phyloP scores from a whole-genome alignment of 345 rosid genomes.

The Euphorbia peplus region DNA sequence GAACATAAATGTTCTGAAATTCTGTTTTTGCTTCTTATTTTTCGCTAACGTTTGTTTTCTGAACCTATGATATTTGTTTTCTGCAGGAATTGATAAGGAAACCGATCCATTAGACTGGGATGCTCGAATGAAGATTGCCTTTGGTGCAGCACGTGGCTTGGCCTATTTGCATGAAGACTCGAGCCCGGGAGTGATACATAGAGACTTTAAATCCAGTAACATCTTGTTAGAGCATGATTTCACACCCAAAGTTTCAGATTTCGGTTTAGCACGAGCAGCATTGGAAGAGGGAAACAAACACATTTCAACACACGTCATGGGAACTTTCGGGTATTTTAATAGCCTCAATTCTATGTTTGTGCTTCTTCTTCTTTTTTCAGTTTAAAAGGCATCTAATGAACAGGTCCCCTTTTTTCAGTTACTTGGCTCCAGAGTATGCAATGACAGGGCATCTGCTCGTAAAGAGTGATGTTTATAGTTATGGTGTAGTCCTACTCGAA shows the following conservation, averaged over 20 bases:
- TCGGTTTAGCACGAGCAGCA: slow-evolving; percentile 73
- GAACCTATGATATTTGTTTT: slow-evolving; percentile 9
- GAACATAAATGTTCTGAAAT: slow-evolving; percentile 2
- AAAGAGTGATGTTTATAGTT: slow-evolving; percentile 75
- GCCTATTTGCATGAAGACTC: slow-evolving; percentile 86
- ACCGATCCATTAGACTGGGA: slow-evolving; percentile 60
- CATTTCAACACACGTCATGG: slow-evolving; percentile 73
- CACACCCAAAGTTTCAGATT: slow-evolving; percentile 70
- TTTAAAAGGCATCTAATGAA: slow-evolving; percentile 3
- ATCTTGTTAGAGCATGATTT: slow-evolving; percentile 68
- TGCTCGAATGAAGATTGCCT: slow-evolving; percentile 68
- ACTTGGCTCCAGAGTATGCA: slow-evolving; percentile 75
- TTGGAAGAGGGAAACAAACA: slow-evolving; percentile 57
- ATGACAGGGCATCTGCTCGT: slow-evolving; percentile 76
- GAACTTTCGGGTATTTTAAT: slow-evolving; percentile 66
- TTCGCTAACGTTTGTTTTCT: slow-evolving; percentile 1
- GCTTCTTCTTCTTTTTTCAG: background rate
- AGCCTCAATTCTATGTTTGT: slow-evolving; percentile 1
- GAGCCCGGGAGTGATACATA: slow-evolving; percentile 63
- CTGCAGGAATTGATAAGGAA: slow-evolving; percentile 49
- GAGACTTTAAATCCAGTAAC: slow-evolving; percentile 77
- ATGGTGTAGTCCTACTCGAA: slow-evolving; percentile 76
- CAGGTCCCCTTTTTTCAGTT: slow-evolving; percentile 34
- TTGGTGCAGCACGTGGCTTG: slow-evolving; percentile 74
- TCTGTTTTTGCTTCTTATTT: background rate